phyloP scores from a whole-genome alignment of 257 asterid species.

The Cordia subcordata region DNA sequence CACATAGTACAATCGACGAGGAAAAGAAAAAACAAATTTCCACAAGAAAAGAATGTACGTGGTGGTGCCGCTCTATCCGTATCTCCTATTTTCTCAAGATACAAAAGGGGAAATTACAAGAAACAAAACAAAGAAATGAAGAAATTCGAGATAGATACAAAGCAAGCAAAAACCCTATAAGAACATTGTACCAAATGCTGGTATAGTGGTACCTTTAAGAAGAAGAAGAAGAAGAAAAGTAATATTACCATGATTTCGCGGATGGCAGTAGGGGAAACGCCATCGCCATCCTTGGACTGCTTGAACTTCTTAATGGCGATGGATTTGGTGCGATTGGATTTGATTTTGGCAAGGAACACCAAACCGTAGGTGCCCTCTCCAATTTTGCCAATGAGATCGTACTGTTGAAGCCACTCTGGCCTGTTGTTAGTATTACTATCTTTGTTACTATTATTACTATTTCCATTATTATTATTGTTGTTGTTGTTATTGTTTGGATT shows the following conservation, averaged over 20 bases:
- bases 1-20: too few species aligned
- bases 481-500: background rate
- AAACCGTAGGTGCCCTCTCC: slow-evolving; percentile 97
- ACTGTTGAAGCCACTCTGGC: slow-evolving; percentile 97
- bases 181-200: background rate
- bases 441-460: slow-evolving; percentile 23
- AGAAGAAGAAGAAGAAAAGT: background rate
- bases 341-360: slow-evolving; percentile 88
- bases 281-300: slow-evolving; percentile 98
- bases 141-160: too few species aligned
- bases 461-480: background rate
- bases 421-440: slow-evolving; percentile 25
- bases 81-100: too few species aligned
- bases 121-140: too few species aligned
- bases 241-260: slow-evolving; percentile 86
- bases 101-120: too few species aligned
- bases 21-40: too few species aligned
- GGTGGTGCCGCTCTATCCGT: too few species aligned
- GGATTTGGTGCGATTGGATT: slow-evolving; percentile 68
- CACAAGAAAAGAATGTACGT: too few species aligned
- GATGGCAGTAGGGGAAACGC: slow-evolving; percentile 98
- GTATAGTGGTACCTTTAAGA: background rate
- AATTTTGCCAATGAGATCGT: slow-evolving; percentile 89
- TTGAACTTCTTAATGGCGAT: slow-evolving; percentile 95
- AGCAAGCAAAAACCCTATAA: too few species aligned